Percentiles rank a stretch among this genome's conserved stretches.
phyloP scores from a whole-genome alignment of 371 early-diverging fungal species.

The Syncephalastrum sp. region DNA sequence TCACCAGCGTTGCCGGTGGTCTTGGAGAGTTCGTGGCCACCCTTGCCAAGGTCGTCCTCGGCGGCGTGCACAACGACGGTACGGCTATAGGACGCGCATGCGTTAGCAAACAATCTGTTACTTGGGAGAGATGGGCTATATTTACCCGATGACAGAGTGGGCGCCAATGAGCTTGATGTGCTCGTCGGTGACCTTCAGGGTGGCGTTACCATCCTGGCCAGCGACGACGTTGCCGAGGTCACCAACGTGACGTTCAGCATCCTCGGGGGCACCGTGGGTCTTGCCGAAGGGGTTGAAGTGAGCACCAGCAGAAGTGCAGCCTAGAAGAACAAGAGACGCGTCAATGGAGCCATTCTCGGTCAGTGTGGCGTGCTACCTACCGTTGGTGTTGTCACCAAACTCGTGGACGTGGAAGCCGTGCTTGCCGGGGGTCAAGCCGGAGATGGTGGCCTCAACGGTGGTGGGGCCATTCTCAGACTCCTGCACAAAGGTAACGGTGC shows the following conservation, averaged over 20 bases:
- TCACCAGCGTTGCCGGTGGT: constrained; percentile 87
- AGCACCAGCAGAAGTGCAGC: constrained; percentile 79
- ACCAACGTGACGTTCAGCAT: constrained; percentile 79
- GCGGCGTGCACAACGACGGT: constrained; percentile 84
- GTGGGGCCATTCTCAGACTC: constrained; percentile 61
- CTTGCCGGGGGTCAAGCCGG: constrained; percentile 75
- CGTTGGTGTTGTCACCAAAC: constrained; percentile 84
- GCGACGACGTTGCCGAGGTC: constrained; percentile 86
- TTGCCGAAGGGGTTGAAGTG: constrained; percentile 85
- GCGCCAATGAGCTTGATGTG: constrained; percentile 78
- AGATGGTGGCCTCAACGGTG: constrained; percentile 61
- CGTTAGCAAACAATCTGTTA: background rate
- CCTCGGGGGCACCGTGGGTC: constrained; percentile 83
- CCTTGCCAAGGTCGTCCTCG: constrained; percentile 83
- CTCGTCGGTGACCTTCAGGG: constrained; percentile 58
- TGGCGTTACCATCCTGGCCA: constrained; percentile 57
- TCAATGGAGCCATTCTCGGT: background rate
- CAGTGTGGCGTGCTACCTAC: constrained; percentile 20
- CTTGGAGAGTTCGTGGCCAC: constrained; percentile 72
- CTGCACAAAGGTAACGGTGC: constrained; percentile 78
- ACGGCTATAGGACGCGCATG: constrained; percentile 47
- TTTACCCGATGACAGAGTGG: constrained; percentile 75
- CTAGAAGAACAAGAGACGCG: constrained; percentile 18
- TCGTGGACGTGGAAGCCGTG: constrained; percentile 94
- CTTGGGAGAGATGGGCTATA: background rate